Evolutionary conservation across 139 green algal genomes (phyloP).

Genomic region (Dunaliella sp.): DNA sequence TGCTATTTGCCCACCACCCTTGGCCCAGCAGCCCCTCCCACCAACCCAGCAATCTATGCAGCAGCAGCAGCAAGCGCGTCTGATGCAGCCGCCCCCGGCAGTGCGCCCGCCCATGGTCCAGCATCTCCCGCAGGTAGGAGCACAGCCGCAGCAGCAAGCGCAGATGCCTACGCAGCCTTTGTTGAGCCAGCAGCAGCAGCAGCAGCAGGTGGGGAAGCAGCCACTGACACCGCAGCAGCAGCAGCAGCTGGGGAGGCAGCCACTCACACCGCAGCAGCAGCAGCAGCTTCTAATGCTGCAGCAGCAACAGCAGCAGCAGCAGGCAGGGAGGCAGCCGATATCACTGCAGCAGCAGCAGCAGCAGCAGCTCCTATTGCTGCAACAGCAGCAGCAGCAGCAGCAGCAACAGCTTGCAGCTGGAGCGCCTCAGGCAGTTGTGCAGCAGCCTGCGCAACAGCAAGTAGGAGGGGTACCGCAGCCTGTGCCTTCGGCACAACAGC

Average conservation of each 20-base stretch:
- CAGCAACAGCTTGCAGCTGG: not conserved
- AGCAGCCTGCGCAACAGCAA: too few relatives aligned
- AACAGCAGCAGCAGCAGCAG: not conserved
- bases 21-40: not conserved
- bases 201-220: not conserved
- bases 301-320: not conserved
- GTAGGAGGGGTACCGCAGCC: too few relatives aligned
- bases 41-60: not conserved
- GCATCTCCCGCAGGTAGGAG: too few relatives aligned
- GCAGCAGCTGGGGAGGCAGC: not conserved
- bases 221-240: not conserved
- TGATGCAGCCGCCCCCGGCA: not conserved
- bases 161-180: not conserved
- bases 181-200: not conserved
- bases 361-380: not conserved
- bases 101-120: not conserved
- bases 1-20: too few relatives aligned
- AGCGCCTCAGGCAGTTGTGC: not conserved
- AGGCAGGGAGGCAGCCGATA: not conserved
- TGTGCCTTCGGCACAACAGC: too few relatives aligned
- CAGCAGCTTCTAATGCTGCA: not conserved
- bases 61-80: not conserved
- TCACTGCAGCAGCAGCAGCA: not conserved
- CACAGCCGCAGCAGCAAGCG: not conserved
- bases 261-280: not conserved